phyloP scores from a whole-genome alignment of 1,284 basidiomycete species.

The Sporisorium sorghi region DNA sequence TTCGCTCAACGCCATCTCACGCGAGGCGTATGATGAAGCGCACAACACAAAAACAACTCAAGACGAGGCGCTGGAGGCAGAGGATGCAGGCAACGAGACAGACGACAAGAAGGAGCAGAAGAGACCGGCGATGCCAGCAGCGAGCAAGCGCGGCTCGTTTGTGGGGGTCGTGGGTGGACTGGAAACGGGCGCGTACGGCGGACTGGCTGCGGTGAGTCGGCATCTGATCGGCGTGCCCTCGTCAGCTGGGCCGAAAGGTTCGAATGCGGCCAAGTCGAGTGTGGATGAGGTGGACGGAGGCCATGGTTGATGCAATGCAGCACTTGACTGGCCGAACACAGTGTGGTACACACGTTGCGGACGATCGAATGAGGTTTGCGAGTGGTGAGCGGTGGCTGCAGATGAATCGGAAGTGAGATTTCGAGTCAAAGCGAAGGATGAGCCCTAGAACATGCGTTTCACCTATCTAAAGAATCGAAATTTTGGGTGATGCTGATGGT shows the following conservation, averaged over 20 bases:
- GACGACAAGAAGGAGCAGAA: conserved; percentile 6
- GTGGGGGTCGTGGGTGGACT: conserved; percentile 57
- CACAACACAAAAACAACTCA: conserved; percentile 15
- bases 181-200: conserved; percentile 58
- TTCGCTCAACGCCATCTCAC: conserved; percentile 37
- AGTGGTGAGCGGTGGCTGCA: conserved; percentile 13
- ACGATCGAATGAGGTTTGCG: conserved; percentile 5
- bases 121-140: conserved; percentile 25
- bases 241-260: conserved; percentile 2
- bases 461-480: neutral
- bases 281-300: neutral
- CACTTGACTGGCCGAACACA: no score
- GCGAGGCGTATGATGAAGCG: conserved; percentile 44
- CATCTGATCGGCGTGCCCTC: conserved; percentile 39
- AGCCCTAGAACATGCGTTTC: neutral
- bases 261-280: neutral
- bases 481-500: conserved; percentile 20
- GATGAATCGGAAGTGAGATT: conserved; percentile 8
- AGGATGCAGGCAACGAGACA: conserved; percentile 1
- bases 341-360: neutral
- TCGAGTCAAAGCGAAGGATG: conserved; percentile 1
- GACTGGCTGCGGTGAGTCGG: conserved; percentile 52
- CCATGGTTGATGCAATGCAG: neutral
- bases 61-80: conserved; percentile 2
- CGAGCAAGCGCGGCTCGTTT: conserved; percentile 51